Evolutionary conservation across 1,284 basidiomycete species (phyloP).

Genomic region (Neolentinus lepideus): DNA sequence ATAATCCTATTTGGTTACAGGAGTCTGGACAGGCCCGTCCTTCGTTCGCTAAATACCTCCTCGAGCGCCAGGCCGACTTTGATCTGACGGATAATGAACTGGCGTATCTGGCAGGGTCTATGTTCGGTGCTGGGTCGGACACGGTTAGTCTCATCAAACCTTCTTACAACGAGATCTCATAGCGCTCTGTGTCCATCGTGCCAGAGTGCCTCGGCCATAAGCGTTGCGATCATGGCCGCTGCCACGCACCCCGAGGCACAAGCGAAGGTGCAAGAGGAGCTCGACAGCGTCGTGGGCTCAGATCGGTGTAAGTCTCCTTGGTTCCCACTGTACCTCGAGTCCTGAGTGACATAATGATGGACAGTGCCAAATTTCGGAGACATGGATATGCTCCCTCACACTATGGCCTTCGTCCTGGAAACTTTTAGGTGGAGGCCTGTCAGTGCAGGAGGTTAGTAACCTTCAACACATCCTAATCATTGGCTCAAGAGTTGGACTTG

Average conservation of each 20-base stretch:
- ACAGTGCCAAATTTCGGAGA: slow-evolving; percentile 18
- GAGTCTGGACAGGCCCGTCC: slow-evolving; percentile 7
- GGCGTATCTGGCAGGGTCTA: slow-evolving; percentile 19
- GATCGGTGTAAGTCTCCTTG: background rate
- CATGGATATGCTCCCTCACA: slow-evolving; percentile 14
- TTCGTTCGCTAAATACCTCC: slow-evolving; percentile 20
- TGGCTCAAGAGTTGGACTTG: background rate
- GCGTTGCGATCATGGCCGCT: slow-evolving; percentile 22
- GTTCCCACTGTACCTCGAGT: background rate
- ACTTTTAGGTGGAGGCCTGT: slow-evolving; percentile 24
- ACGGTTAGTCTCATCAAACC: slow-evolving; percentile 8
- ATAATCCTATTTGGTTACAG: background rate
- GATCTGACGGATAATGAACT: slow-evolving; percentile 20
- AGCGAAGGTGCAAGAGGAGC: slow-evolving; percentile 18
- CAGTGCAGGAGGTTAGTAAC: slow-evolving; percentile 7
- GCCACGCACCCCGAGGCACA: slow-evolving; percentile 15
- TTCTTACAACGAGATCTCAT: background rate
- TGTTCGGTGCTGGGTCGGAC: slow-evolving; percentile 24
- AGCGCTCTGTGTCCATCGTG: background rate
- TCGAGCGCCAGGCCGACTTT: slow-evolving; percentile 17
- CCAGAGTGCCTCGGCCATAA: slow-evolving; percentile 17
- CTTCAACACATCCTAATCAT: background rate
- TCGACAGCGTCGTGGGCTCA: slow-evolving; percentile 12
- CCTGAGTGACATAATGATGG: background rate
- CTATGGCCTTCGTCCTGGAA: slow-evolving; percentile 23